Percentiles rank a stretch among this genome's conserved stretches.
phyloP scores from a whole-genome alignment of 352 stramenopile genomes.

The Pythium utonaiense region DNA sequence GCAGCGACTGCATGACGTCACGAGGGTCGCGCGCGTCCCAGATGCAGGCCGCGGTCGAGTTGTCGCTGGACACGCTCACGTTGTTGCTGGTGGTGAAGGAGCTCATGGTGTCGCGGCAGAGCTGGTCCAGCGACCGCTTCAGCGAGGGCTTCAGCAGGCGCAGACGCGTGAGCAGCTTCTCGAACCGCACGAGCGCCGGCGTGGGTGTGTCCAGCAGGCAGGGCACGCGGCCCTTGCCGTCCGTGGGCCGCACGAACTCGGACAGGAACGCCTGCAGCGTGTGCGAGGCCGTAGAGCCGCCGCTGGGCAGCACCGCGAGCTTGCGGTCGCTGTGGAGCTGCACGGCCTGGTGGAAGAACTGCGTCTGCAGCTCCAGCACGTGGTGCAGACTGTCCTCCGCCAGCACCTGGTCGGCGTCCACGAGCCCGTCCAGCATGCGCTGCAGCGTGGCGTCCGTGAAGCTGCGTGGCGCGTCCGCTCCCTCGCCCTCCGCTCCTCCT shows the following conservation, averaged over 20 bases:
- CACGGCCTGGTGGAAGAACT: slow-evolving; percentile 50
- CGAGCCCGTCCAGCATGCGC: slow-evolving; percentile 42
- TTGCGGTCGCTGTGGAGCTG: slow-evolving; percentile 48
- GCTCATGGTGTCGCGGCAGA: slow-evolving; percentile 62
- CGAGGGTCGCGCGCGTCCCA: slow-evolving; percentile 49
- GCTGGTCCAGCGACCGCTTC: slow-evolving; percentile 59
- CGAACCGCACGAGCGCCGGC: slow-evolving; percentile 48
- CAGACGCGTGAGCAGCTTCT: slow-evolving; percentile 63
- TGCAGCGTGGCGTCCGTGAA: slow-evolving; percentile 33
- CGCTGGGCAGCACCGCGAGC: slow-evolving; percentile 7
- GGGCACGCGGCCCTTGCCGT: slow-evolving; percentile 24
- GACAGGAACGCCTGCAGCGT: slow-evolving; percentile 38
- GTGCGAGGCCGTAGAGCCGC: slow-evolving; percentile 10
- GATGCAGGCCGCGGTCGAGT: slow-evolving; percentile 18
- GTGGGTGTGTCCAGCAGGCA: slow-evolving; percentile 43
- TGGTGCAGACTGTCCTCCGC: slow-evolving; percentile 57
- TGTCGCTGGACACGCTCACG: slow-evolving; percentile 14
- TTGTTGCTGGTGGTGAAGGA: slow-evolving; percentile 33
- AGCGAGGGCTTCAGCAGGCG: slow-evolving; percentile 54
- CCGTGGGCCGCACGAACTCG: slow-evolving; percentile 23
- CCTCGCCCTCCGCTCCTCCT: background rate
- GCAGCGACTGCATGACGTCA: slow-evolving; percentile 70
- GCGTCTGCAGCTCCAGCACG: slow-evolving; percentile 54
- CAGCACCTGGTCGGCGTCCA: slow-evolving; percentile 50
- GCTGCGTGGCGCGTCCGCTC: slow-evolving; percentile 12